Base-by-base conservation (phyloP, 1,139 yeast species). In the Pneumocystis carinii region DNA sequence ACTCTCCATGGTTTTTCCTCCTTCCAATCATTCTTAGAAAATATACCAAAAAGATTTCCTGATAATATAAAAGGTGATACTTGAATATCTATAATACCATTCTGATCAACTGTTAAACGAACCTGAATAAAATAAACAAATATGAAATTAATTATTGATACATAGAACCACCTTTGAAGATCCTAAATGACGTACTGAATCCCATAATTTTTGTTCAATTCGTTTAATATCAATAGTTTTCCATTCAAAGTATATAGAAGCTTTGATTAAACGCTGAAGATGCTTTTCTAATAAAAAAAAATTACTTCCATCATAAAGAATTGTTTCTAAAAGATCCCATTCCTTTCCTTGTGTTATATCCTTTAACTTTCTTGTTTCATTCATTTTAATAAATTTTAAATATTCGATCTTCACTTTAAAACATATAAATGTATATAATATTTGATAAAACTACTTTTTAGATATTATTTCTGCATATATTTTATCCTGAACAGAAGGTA, bases 401-500 rank as follows among this genome's bases (percentile, higher is more conserved):
- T 56, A n/a, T 56, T 37, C 38, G 39, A 37, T 56, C 7, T 56
- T 19, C 12, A 5, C 8, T 19, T 5, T 42, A 19, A 24, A 42
- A 5, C 35, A 32, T 32, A 1, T 32, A 4, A 5, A 32, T 32
- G 8, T 48, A 24, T 12, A 48, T 24, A 24, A 24, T 19, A 48
- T 48, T 48, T 24, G 12, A 48, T 48, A 14, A 48, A 24, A 48
- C 14, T 24, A 48, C 27, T 48, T 48, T 14, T 12, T 17, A 48
- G 55, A 48, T 14, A 48, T 48, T 27, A 65, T 84, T 69, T 87
- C 94, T 63, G 81, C 79, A 59, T 95, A 90, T 42, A 90, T 78
- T 8, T 81, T 76, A 64, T 83, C 86, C 84, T 87, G 89, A 15
- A 81, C 83, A 55, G 86, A 95, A 67, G 81, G 83, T 66, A 84